Conservation (phyloP, 1,139 yeast genomes). For the Candida freyschussii region DNA sequence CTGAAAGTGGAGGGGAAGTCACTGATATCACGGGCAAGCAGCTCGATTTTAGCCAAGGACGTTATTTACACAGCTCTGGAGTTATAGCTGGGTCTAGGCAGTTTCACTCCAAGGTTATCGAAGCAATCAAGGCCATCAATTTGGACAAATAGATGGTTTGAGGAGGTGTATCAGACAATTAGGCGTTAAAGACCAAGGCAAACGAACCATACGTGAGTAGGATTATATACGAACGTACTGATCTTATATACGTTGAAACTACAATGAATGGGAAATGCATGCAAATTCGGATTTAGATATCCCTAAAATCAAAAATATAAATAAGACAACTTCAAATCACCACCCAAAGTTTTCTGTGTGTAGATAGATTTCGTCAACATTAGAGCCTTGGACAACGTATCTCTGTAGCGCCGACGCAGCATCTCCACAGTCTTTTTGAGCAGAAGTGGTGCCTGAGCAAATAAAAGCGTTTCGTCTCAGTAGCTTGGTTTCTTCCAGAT, state of each 20-base stretch:
- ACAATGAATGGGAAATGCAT: no score
- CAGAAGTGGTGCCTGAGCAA: constrained; percentile 46
- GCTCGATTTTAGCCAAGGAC: constrained; percentile 83
- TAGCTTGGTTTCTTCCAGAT: constrained; percentile 13
- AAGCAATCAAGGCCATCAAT: constrained; percentile 43
- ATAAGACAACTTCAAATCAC: no score
- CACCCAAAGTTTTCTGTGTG: constrained; percentile 61
- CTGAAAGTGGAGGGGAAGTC: constrained; percentile 89
- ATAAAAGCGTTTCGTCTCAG: constrained; percentile 43
- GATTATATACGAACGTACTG: no score
- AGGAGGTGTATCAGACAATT: no score
- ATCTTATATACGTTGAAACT: no score
- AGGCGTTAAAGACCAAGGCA: no score
- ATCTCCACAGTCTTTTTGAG: constrained; percentile 41
- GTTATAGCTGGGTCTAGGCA: constrained; percentile 79
- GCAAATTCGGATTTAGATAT: no score
- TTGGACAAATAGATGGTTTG: no score
- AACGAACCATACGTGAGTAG: no score
- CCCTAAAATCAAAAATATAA: no score
- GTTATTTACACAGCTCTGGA: constrained; percentile 78
- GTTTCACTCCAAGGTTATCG: constrained; percentile 58
- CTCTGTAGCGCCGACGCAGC: constrained; percentile 39
- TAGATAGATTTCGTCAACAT: constrained; percentile 44
- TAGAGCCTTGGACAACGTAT: constrained; percentile 20
- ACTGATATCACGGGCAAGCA: constrained; percentile 72